Evolutionary conservation across 1,284 basidiomycete genomes (phyloP).

Genomic region (Melampsora abietis-canadensis): DNA sequence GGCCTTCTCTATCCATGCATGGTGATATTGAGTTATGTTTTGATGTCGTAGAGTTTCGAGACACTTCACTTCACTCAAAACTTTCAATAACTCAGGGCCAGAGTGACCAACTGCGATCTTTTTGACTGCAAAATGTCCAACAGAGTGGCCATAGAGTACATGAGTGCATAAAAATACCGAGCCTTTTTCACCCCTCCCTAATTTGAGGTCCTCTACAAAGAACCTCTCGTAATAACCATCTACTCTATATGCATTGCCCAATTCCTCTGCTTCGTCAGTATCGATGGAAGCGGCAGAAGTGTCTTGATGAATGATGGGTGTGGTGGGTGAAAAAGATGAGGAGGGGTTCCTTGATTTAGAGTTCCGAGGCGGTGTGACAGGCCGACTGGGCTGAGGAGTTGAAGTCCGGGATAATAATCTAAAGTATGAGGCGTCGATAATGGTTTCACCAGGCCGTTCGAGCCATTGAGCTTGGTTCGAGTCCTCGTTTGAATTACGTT

Average conservation of each 20-base stretch:
- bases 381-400: slow-evolving; percentile 11
- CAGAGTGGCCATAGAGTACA: slow-evolving; percentile 21
- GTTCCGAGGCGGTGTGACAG: slow-evolving; percentile 14
- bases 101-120: slow-evolving; percentile 42
- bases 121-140: slow-evolving; percentile 36
- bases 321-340: not conserved
- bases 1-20: slow-evolving; percentile 77
- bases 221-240: slow-evolving; percentile 64
- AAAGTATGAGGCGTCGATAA: slow-evolving; percentile 29
- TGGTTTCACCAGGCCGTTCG: not conserved
- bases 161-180: slow-evolving; percentile 70
- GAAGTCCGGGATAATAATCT: slow-evolving; percentile 16
- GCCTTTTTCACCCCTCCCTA: slow-evolving; percentile 90
- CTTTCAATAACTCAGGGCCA: slow-evolving; percentile 43
- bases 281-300: not conserved
- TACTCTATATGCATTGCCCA: slow-evolving; percentile 48
- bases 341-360: not conserved
- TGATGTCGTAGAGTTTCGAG: slow-evolving; percentile 82
- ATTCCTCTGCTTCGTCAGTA: not conserved
- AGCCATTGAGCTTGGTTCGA: slow-evolving; percentile 10
- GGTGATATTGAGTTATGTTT: slow-evolving; percentile 91
- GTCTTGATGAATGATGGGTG: not conserved
- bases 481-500: not conserved
- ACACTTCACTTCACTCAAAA: slow-evolving; percentile 63
- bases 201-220: slow-evolving; percentile 76